Conservation (phyloP, 1,284 basidiomycete species). For the Pisolithus thermaeus region DNA sequence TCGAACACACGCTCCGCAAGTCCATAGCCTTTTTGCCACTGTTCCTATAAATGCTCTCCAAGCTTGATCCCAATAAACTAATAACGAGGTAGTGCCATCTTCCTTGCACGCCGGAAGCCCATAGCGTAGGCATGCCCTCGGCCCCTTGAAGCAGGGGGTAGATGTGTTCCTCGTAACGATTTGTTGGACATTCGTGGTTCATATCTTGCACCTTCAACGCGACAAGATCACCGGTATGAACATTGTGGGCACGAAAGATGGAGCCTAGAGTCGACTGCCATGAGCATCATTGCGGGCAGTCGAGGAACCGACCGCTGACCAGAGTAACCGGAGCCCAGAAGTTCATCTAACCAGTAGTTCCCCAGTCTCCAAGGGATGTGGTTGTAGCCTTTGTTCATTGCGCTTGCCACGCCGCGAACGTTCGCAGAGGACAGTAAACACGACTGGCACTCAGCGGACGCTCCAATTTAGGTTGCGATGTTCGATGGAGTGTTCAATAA, state of each 20-base stretch:
- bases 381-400: constrained; percentile 18
- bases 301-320: constrained; percentile 28
- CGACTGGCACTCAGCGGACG: neutral
- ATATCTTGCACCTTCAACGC: constrained; percentile 66
- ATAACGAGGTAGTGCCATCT: constrained; percentile 71
- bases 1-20: constrained; percentile 61
- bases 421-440: too few relatives aligned
- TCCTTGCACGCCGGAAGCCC: constrained; percentile 52
- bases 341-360: constrained; percentile 43
- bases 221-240: constrained; percentile 52
- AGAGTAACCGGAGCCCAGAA: constrained; percentile 50
- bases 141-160: constrained; percentile 69
- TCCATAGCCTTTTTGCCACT: constrained; percentile 56
- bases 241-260: constrained; percentile 56
- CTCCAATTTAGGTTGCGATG: neutral
- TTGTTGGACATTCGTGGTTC: constrained; percentile 68
- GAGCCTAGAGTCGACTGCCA: constrained; percentile 37
- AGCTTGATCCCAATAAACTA: constrained; percentile 61
- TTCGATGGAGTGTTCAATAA: neutral
- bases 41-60: constrained; percentile 55
- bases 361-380: constrained; percentile 36
- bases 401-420: neutral
- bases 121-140: constrained; percentile 66
- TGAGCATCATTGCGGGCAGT: neutral
- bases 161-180: constrained; percentile 59